Percentiles rank a stretch among this genome's conserved stretches.
These are phyloP conservation scores for Tremella fuciformis DNA, from an alignment of 768 basidiomycete genomes.

Conservation along the genomic window DNA sequence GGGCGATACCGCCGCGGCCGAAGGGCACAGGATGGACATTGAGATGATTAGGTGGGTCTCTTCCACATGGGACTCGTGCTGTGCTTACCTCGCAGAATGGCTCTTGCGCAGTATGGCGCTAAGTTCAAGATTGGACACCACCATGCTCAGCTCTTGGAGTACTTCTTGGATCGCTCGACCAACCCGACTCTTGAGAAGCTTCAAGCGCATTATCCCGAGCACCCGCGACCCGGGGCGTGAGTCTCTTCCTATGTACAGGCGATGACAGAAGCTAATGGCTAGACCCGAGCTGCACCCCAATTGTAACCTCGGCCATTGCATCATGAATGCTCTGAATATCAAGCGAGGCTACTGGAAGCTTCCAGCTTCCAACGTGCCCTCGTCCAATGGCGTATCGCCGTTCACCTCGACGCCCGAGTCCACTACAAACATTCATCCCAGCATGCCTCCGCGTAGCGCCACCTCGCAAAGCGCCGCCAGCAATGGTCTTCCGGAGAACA, in stretches of 20 bases:
- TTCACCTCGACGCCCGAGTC: conserved; percentile 37
- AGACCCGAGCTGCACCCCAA: conserved; percentile 30
- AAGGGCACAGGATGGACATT: conserved; percentile 32
- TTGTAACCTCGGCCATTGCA: conserved; percentile 33
- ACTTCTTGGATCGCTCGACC: conserved; percentile 43
- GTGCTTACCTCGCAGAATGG: conserved; percentile 23
- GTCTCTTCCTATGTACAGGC: conserved; percentile 4
- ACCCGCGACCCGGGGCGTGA: conserved; percentile 42
- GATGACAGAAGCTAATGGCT: background rate
- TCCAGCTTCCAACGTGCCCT: background rate
- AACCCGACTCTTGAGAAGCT: conserved; percentile 41
- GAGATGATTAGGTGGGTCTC: conserved; percentile 34
- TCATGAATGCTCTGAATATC: conserved; percentile 42
- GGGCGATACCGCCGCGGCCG: conserved; percentile 25
- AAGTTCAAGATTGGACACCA: conserved; percentile 45
- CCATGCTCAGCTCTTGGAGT: conserved; percentile 44
- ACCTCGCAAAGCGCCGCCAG: conserved; percentile 2
- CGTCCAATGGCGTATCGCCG: conserved; percentile 25
- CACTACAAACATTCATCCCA: too few species aligned
- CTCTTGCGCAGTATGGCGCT: conserved; percentile 31
- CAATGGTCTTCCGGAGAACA: background rate
- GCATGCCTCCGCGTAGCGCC: too few species aligned
- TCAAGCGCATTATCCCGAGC: conserved; percentile 42
- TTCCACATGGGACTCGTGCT: background rate
- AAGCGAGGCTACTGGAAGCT: conserved; percentile 44